Base-by-base conservation (phyloP, 1,139 yeast species). In the Suhomyces chickasaworum region DNA sequence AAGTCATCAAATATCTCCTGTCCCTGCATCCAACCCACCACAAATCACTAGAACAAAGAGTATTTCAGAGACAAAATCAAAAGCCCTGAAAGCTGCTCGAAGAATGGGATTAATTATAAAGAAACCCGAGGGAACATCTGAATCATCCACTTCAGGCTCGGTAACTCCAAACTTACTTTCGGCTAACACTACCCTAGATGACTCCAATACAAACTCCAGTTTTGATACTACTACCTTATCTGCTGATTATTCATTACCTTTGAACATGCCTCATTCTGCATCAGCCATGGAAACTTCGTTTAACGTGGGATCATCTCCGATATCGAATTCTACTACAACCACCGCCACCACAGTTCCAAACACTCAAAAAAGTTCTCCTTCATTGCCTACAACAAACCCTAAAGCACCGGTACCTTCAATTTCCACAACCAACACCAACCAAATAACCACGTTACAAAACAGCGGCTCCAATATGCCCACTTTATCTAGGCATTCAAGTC, bases 31-130 rank as follows among this genome's bases (percentile, higher is more conserved):
- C 9, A 21, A 15, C 6, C 17, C 36, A 13, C 64, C 66, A n/a
- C 57, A 58, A 25, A 46, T 69, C 7, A 52, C 62, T 7, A 66
- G 88, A 49, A 68, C 81, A 7, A 73, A 84, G 53, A 79, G 84
- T 48, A 73, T 80, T 15, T 78, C 84, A n/a, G 86, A 80, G 47
- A 75, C 81, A 16, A 71, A 73, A 46, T 64, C 71, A 7, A 77
- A 83, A 43, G 86, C 89, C 1, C 79, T 85, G 3, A 83, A 81
- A 57, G 79, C 80, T 1, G 72, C 78, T 0, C 60, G 76, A 51
- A 70, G 90, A 51, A 84, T 84, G 89, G 90, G 90, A 0, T 73
- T 85, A 30, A 81, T 85, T 29, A 78, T 79, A 44, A 77, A 78
- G 39, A 73, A 73, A 47, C 62, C 71, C 1, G 69, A 66, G 4